Evolutionary conservation across 441 rosid species (phyloP).

Genomic region (Croton setiger): DNA sequence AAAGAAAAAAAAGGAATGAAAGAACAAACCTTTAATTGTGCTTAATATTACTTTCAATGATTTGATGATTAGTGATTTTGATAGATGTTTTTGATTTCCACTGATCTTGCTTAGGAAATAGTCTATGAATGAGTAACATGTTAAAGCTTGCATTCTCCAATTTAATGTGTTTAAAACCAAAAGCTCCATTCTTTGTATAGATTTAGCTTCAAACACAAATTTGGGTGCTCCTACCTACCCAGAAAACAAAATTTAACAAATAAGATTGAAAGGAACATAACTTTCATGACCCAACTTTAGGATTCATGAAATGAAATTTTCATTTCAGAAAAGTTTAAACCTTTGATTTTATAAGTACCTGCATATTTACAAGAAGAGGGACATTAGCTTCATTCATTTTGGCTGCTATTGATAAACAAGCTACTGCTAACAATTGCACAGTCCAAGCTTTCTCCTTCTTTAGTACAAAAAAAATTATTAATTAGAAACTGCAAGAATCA

Average conservation of each 20-base stretch:
- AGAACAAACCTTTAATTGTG: conserved; percentile 44
- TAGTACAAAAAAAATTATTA: background rate
- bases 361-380: conserved; percentile 54
- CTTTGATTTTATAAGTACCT: conserved; percentile 32
- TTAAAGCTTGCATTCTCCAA: conserved; percentile 66
- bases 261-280: conserved; percentile 12
- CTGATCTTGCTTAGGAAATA: conserved; percentile 44
- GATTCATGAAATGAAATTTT: conserved; percentile 1
- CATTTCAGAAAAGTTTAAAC: background rate
- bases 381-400: conserved; percentile 64
- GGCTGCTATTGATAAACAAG: conserved; percentile 63
- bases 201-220: conserved; percentile 52
- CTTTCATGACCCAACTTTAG: conserved; percentile 5
- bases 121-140: conserved; percentile 58
- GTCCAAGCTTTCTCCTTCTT: conserved; percentile 62
- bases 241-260: background rate
- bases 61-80: conserved; percentile 26
- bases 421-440: conserved; percentile 61
- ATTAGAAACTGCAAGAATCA: conserved; percentile 2
- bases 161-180: conserved; percentile 50
- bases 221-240: conserved; percentile 49
- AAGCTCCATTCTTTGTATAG: conserved; percentile 69
- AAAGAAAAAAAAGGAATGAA: background rate
- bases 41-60: conserved; percentile 43
- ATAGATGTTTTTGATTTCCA: conserved; percentile 34